Conservation (phyloP, 2,329 filamentous ascomycete species). For the Pseudogymnoascus sp. region DNA sequence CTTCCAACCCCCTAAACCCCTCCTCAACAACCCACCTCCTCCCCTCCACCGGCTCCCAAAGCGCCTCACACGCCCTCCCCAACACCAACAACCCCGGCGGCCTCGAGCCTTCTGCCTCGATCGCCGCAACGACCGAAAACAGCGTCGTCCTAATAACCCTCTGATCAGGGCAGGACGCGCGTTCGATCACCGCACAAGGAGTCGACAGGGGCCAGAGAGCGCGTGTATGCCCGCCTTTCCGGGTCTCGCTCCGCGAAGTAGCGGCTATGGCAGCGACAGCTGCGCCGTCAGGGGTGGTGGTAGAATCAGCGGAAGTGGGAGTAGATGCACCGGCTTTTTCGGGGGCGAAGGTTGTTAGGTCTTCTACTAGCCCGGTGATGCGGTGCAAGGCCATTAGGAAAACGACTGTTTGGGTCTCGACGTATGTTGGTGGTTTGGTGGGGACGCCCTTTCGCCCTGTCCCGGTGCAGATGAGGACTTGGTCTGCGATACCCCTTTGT, state of each 20-base stretch:
- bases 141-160: constrained; percentile 84
- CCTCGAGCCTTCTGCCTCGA: constrained; percentile 81
- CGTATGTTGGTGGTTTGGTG: constrained; percentile 72
- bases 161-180: constrained; percentile 91
- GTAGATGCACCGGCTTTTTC: constrained; percentile 21
- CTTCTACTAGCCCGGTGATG: constrained; percentile 62
- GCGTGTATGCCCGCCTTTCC: constrained; percentile 17
- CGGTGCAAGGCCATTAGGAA: constrained; percentile 94
- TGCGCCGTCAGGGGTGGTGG: no score
- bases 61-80: constrained; percentile 71
- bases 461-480: constrained; percentile 92
- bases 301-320: no score
- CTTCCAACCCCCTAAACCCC: constrained; percentile 73
- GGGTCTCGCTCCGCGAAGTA: no score
- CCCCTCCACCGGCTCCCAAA: constrained; percentile 50
- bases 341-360: constrained; percentile 48
- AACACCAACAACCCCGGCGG: constrained; percentile 86
- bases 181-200: constrained; percentile 86
- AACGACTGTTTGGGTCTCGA: constrained; percentile 71
- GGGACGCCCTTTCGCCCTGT: constrained; percentile 84
- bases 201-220: constrained; percentile 64
- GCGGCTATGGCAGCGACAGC: no score
- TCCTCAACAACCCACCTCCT: constrained; percentile 80
- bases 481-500: constrained; percentile 82
- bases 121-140: constrained; percentile 66